These are phyloP conservation scores for Amesomyces nigricolor DNA, from an alignment of 2,329 filamentous ascomycete genomes.

Conservation along the genomic window DNA sequence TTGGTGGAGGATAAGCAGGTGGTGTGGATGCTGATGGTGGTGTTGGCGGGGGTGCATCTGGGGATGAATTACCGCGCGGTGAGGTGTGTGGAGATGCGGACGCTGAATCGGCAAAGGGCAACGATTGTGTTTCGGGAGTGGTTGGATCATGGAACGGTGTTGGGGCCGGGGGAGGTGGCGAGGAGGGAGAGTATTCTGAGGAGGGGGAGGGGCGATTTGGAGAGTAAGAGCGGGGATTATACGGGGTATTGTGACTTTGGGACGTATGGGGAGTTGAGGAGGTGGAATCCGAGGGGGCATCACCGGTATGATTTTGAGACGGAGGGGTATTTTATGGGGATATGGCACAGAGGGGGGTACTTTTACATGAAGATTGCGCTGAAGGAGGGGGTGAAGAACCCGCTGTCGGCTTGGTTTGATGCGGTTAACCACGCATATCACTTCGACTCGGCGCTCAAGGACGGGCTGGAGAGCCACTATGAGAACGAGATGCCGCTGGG, in stretches of 20 bases:
- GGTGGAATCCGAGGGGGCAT: slow-evolving; percentile 30
- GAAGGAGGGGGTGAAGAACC: slow-evolving; percentile 47
- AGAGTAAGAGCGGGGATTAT: slow-evolving; percentile 34
- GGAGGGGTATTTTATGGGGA: slow-evolving; percentile 58
- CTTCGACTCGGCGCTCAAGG: slow-evolving; percentile 34
- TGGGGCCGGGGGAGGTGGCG: slow-evolving; percentile 62
- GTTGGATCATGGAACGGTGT: slow-evolving; percentile 44
- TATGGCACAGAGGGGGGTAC: slow-evolving; percentile 39
- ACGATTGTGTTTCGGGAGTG: slow-evolving; percentile 66
- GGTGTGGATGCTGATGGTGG: slow-evolving; percentile 68
- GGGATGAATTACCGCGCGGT: slow-evolving; percentile 84
- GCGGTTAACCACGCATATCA: slow-evolving; percentile 39
- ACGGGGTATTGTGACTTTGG: slow-evolving; percentile 32
- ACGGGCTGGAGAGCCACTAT: slow-evolving; percentile 34
- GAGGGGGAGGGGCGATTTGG: slow-evolving; percentile 42
- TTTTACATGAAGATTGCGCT: slow-evolving; percentile 52
- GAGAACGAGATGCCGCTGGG: slow-evolving; percentile 35
- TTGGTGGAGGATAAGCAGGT: slow-evolving; percentile 62
- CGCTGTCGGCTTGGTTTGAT: slow-evolving; percentile 36
- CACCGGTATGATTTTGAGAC: slow-evolving; percentile 34
- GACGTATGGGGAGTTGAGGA: slow-evolving; percentile 38
- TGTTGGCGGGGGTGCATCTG: slow-evolving; percentile 71
- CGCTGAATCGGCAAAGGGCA: slow-evolving; percentile 79
- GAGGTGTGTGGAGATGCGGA: slow-evolving; percentile 73
- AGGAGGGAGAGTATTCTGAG: slow-evolving; percentile 60